phyloP scores from a whole-genome alignment of 768 basidiomycete genomes.

The Rhodotorula diobovata region DNA sequence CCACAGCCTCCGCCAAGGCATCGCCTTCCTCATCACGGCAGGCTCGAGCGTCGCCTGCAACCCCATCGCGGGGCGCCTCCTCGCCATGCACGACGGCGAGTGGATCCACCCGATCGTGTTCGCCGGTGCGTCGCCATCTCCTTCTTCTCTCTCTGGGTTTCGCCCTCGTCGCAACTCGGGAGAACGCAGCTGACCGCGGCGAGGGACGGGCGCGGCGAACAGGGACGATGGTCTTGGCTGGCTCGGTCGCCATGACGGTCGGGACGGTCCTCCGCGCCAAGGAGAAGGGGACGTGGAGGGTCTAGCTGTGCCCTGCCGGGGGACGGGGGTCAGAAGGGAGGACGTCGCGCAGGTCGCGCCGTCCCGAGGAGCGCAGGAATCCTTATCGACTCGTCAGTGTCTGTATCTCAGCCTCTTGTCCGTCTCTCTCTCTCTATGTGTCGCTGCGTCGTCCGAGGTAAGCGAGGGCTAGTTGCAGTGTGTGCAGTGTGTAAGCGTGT shows the following conservation, averaged over 20 bases:
- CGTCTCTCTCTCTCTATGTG: too few relatives aligned
- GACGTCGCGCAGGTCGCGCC: neutral
- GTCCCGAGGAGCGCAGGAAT: too few relatives aligned
- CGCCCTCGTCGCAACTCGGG: too few relatives aligned
- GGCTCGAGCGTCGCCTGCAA: conserved; percentile 21
- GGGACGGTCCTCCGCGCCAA: neutral
- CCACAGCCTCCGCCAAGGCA: conserved; percentile 16
- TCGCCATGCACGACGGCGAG: neutral
- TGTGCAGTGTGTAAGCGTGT: too few relatives aligned
- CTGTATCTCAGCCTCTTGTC: too few relatives aligned
- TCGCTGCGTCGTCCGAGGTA: too few relatives aligned
- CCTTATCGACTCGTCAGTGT: too few relatives aligned
- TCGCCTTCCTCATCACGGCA: conserved; percentile 27
- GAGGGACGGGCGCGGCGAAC: neutral
- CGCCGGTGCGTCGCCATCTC: neutral
- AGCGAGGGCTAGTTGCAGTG: too few relatives aligned
- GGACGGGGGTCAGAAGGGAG: neutral
- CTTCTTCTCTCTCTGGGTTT: too few relatives aligned
- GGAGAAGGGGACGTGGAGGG: conserved; percentile 16
- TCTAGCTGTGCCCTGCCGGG: neutral
- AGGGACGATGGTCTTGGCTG: neutral
- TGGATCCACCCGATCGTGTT: conserved; percentile 24
- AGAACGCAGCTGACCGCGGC: too few relatives aligned
- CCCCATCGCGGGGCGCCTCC: conserved; percentile 25
- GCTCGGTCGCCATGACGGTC: neutral